Evolutionary conservation across 768 basidiomycete species (phyloP), one percentile per base, ranked within the genome.

Genomic region (Filobasidium floriforme): DNA sequence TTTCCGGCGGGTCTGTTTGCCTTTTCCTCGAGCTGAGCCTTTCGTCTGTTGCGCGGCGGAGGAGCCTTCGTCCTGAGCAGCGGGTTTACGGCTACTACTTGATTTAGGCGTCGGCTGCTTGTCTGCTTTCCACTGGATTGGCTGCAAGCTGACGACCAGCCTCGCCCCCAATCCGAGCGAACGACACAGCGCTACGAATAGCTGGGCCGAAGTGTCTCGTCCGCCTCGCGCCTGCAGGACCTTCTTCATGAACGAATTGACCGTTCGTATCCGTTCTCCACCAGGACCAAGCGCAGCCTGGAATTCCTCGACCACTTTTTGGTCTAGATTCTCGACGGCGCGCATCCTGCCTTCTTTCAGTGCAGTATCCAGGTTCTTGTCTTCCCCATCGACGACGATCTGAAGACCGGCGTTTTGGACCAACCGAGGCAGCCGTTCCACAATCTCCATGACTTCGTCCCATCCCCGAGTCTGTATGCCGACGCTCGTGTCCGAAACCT

Each of bases 181-280:
- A 24, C 96, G 84, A 76, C 91, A 90, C 0, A 96, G 81, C 0
- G 90, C 86, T 5, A 92, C 93, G 76, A 97, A 98, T 3, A 98
- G 83, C 71, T 94, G 91, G 0, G 91, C 88, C 66, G 88, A 89
- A 44, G 85, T 85, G 76, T 99, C 96, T 67, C 89, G 83, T 26
- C 87, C 88, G 7, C 93, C 96, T 66, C 80, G 82, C 63, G 83
- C 84, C 83, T 88, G 86, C 22, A 97, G 80, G 0, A 87, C 88
- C 75, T 93, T 91, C 75, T 96, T 97, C 89, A 93, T 92, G 44
- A 97, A 82, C 69, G 90, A 92, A 75, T 93, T 92, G 15, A 83
- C 81, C 60, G 86, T 87, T 55, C 87, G 83, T 32, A 96, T 84
- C 1, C 81, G 73, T 77, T 94, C 93, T 43, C 83, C 82, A 11